Evolutionary conservation across 2,329 filamentous ascomycete genomes (phyloP).

Genomic region (Chaetomium globosum): DNA sequence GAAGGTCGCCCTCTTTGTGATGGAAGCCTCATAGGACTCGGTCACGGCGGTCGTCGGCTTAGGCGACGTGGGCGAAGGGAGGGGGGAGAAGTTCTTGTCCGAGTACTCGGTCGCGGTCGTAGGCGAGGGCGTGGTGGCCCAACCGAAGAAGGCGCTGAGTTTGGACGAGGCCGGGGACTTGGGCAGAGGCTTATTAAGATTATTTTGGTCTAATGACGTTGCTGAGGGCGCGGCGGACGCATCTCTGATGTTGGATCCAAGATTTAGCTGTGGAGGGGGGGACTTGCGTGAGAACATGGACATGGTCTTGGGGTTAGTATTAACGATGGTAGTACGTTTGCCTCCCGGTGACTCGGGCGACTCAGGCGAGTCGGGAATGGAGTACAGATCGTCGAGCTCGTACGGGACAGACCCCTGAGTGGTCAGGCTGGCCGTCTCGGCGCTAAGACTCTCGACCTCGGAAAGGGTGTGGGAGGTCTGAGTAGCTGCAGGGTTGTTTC

Average conservation of each 20-base stretch:
- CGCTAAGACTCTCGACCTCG: conserved; percentile 50
- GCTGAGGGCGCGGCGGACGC: conserved; percentile 33
- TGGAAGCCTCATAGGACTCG: conserved; percentile 47
- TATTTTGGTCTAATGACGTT: conserved; percentile 33
- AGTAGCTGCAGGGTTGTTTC: conserved; percentile 48
- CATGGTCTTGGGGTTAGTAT: conserved; percentile 45
- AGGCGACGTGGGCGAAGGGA: conserved; percentile 56
- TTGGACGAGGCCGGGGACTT: conserved; percentile 56
- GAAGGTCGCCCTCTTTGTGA: conserved; percentile 46
- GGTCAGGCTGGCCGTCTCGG: conserved; percentile 46
- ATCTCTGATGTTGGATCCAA: conserved; percentile 47
- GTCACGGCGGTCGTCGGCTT: conserved; percentile 43
- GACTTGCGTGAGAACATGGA: conserved; percentile 55
- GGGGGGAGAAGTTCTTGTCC: conserved; percentile 50
- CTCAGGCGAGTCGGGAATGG: conserved; percentile 30
- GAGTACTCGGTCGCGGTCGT: conserved; percentile 56
- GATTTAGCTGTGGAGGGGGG: conserved; percentile 56
- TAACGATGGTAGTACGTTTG: conserved; percentile 43
- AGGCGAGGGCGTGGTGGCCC: conserved; percentile 50
- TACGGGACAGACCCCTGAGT: conserved; percentile 37
- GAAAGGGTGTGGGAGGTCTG: conserved; percentile 51
- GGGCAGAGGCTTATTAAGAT: conserved; percentile 58
- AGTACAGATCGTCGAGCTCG: conserved; percentile 42
- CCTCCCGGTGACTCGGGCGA: conserved; percentile 27
- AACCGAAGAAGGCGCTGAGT: conserved; percentile 58